phyloP scores from a whole-genome alignment of 257 asterid genomes.

The Ophiorrhiza pumila region DNA sequence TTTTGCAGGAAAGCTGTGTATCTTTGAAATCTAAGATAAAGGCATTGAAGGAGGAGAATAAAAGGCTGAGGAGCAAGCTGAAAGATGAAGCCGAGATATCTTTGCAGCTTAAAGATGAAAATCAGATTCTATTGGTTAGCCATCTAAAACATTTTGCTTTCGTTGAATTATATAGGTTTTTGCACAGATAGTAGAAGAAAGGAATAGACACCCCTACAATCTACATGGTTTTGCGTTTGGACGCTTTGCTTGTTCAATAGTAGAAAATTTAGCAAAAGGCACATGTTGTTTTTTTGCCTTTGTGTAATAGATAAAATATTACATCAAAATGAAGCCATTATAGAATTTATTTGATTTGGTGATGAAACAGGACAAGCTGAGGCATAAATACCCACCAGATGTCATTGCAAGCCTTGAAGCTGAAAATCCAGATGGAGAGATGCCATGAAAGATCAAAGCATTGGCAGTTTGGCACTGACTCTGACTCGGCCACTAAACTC shows the following conservation, averaged over 20 bases:
- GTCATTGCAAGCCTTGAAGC: constrained; percentile 11
- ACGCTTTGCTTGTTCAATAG: background rate
- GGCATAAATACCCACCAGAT: constrained; percentile 9
- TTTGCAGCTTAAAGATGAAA: constrained; percentile 12
- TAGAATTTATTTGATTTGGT: background rate
- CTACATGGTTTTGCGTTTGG: background rate
- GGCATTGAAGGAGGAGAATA: constrained; percentile 15
- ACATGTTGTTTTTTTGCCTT: background rate
- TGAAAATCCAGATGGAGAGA: constrained; percentile 10
- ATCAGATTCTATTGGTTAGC: constrained; percentile 20
- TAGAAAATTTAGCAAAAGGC: background rate
- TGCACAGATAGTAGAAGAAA: background rate
- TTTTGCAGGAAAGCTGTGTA: constrained; percentile 15
- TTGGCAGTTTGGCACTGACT: no score
- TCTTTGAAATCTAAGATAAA: constrained; percentile 16
- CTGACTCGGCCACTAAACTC: background rate
- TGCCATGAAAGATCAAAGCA: background rate
- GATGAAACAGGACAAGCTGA: constrained; percentile 25
- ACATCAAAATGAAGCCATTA: background rate
- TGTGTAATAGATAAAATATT: background rate
- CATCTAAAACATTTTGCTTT: constrained; percentile 6
- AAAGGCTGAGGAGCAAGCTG: background rate
- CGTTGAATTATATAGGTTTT: background rate
- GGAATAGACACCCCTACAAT: no score
- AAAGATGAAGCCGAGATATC: constrained; percentile 1